Percentiles rank a stretch among this genome's conserved stretches.
Evolutionary conservation across 73 alveolate genomes (phyloP).

Genomic region (Stentor roeselii): DNA sequence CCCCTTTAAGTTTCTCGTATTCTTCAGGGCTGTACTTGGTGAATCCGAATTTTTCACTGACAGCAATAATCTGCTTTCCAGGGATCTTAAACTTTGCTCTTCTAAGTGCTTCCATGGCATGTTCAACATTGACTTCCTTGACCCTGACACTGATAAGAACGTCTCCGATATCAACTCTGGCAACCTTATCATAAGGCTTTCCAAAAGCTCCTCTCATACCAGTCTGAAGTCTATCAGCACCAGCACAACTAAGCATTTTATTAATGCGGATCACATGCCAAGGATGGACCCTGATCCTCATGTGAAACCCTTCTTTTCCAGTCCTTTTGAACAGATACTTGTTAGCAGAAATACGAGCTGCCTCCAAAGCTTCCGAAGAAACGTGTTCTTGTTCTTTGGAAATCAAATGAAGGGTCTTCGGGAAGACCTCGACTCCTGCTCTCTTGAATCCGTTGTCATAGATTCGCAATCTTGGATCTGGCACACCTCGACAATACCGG

Average conservation of each 20-base stretch:
- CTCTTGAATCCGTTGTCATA: conserved; percentile 79
- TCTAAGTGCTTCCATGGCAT: conserved; percentile 92
- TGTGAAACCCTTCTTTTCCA: conserved; percentile 90
- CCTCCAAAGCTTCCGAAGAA: conserved; percentile 98
- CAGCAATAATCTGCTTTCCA: conserved; percentile 96
- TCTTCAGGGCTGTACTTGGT: conserved; percentile 87
- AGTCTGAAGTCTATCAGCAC: conserved; percentile 98
- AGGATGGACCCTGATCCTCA: conserved; percentile 95
- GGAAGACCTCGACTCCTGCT: conserved; percentile 40
- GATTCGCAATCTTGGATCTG: conserved; percentile 87
- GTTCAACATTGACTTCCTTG: conserved; percentile 66
- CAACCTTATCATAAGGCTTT: conserved; percentile 95
- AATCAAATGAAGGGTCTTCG: conserved; percentile 77
- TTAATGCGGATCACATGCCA: conserved; percentile 97
- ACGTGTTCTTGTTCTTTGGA: conserved; percentile 96
- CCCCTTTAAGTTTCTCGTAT: conserved; percentile 66
- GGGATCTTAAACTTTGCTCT: conserved; percentile 98
- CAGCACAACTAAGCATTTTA: conserved; percentile 99
- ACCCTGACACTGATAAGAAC: conserved; percentile 69
- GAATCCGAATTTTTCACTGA: conserved; percentile 96
- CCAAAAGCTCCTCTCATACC: conserved; percentile 99
- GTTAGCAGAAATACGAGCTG: conserved; percentile 98
- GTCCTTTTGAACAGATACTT: conserved; percentile 77
- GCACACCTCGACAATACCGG: conserved; percentile 93
- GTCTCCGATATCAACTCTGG: conserved; percentile 92